Evolutionary conservation across 345 rosid genomes (phyloP), one percentile per base, ranked within the genome.

Genomic region (Gossypium australe): DNA sequence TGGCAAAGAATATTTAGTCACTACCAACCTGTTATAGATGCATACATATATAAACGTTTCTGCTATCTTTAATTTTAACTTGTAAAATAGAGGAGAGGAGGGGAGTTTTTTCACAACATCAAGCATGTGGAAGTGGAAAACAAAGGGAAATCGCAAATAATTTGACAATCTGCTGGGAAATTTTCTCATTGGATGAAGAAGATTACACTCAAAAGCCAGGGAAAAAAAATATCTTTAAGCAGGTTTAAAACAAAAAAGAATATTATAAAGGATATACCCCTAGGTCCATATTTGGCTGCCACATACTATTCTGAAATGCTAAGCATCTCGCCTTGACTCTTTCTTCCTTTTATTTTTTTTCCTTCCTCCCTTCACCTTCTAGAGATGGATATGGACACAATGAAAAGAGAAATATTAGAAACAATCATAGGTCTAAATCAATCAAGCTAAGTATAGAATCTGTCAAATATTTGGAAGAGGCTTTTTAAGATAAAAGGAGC

Each of bases 181-280:
- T 64, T 56, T 71, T 71, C 67, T 64, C 60, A 77, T 77, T 45
- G 72, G 72, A 52, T 9, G 24, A 67, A 22, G 22, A 65, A 56
- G 52, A 44, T 77, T 44, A 60, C 43, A 74, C 13, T 59, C 70
- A 10, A 49, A 59, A 60, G 41, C 24, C 24, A 48, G 60, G 22
- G 1, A 18, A 16, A 62, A 13, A 62, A 67, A 47, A 43, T 17
- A 43, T 22, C 63, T 75, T 58, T 60, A 68, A 9, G 17, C 14
- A 69, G 11, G 56, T 56, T 56, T 18, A 57, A 11, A 59, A 67
- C 29, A 18, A 27, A 59, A 67, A 70, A 72, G 86, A 81, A 87
- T 87, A 84, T 84, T 80, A 70, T 79, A 67, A 0, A 59, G 86
- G 83, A 84, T 86, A 86, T 81, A 70, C 89, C 79, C 51, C 2